phyloP scores from a whole-genome alignment of 2,329 filamentous ascomycete genomes.

The Pestalotiopsis sp. region DNA sequence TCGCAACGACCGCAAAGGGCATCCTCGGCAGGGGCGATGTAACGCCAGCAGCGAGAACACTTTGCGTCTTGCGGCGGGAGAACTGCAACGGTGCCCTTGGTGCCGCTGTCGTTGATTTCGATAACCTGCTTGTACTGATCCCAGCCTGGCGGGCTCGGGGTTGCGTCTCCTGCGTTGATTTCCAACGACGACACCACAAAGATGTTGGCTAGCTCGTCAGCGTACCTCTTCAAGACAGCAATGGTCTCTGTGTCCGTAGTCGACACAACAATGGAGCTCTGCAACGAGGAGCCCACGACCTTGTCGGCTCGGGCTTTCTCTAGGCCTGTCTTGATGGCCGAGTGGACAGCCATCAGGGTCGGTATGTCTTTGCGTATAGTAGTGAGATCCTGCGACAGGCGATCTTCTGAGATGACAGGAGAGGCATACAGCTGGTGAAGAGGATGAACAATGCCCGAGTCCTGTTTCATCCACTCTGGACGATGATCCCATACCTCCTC shows the following conservation, averaged over 20 bases:
- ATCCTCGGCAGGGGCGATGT: constrained; percentile 68
- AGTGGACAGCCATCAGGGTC: constrained; percentile 57
- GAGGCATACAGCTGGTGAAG: constrained; percentile 49
- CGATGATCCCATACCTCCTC: constrained; percentile 86
- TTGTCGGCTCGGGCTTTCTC: constrained; percentile 75
- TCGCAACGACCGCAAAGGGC: constrained; percentile 75
- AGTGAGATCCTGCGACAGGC: constrained; percentile 40
- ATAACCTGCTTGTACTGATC: constrained; percentile 42
- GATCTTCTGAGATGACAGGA: constrained; percentile 42
- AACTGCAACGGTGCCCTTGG: constrained; percentile 43
- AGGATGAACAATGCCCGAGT: constrained; percentile 43
- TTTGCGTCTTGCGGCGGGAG: constrained; percentile 62
- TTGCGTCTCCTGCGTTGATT: constrained; percentile 36
- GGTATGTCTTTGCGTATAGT: constrained; percentile 46
- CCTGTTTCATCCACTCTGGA: constrained; percentile 63
- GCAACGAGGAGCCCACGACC: constrained; percentile 77
- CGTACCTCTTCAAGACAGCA: constrained; percentile 40
- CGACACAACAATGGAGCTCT: constrained; percentile 68
- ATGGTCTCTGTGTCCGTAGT: constrained; percentile 39
- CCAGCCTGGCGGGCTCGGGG: constrained; percentile 39
- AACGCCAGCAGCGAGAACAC: constrained; percentile 89
- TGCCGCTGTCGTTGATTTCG: constrained; percentile 36
- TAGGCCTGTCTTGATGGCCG: constrained; percentile 73
- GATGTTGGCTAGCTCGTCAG: constrained; percentile 60
- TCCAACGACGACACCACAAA: constrained; percentile 71